A percentile compares a stretch with the other conserved stretches of the same genome.
Conservation (phyloP, 2,329 filamentous ascomycete genomes). For the Cytospora piceae region DNA sequence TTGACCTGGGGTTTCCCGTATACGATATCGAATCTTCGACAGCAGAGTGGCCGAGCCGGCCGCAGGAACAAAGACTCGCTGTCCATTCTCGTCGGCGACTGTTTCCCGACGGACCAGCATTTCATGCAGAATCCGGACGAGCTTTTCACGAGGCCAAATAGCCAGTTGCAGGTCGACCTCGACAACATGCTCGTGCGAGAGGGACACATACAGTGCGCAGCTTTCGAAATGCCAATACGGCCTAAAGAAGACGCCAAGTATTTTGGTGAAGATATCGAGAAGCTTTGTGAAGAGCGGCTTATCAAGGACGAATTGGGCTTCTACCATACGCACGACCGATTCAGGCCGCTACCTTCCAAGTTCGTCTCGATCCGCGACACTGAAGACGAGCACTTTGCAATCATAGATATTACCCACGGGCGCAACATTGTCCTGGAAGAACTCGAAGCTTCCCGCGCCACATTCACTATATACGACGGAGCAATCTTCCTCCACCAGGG, state of each 20-base stretch:
- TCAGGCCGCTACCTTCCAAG: conserved; percentile 80
- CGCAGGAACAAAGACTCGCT: conserved; percentile 91
- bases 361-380: conserved; percentile 89
- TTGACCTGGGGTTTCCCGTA: conserved; percentile 94
- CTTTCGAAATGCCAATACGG: conserved; percentile 91
- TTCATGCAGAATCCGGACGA: conserved; percentile 97
- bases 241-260: conserved; percentile 75
- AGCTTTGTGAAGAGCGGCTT: conserved; percentile 75
- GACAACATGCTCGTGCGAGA: conserved; percentile 88
- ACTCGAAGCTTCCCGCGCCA: conserved; percentile 92
- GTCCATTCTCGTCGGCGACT: conserved; percentile 85
- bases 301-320: conserved; percentile 76
- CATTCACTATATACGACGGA: conserved; percentile 95
- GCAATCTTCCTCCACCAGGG: conserved; percentile 97
- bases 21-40: conserved; percentile 89
- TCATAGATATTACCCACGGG: conserved; percentile 83
- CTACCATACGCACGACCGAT: conserved; percentile 88
- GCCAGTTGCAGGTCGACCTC: conserved; percentile 88
- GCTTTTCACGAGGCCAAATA: conserved; percentile 89
- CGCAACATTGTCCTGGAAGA: conserved; percentile 89
- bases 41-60: conserved; percentile 92
- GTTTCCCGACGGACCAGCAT: conserved; percentile 88
- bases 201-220: conserved; percentile 93
- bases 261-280: conserved; percentile 74
- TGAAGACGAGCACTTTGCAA: conserved; percentile 87